A percentile compares a stretch with the other conserved stretches of the same genome.
phyloP scores from a whole-genome alignment of 1,139 yeast genomes.

The Saccharomyces hybrid region DNA sequence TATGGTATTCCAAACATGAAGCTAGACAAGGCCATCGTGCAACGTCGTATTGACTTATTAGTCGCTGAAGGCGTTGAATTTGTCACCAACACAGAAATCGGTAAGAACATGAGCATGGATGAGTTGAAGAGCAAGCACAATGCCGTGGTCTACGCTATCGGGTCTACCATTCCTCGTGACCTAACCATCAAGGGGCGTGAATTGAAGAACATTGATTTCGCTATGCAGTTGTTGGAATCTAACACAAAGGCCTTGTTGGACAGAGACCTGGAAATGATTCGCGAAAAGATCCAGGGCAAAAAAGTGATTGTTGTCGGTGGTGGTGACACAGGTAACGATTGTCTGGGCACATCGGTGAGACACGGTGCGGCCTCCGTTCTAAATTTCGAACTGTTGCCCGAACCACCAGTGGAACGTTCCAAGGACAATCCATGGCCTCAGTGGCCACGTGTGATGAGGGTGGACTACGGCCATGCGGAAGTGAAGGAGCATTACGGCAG shows the following conservation, averaged over 20 bases:
- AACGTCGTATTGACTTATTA: slow-evolving; percentile 86
- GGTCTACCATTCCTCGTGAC: slow-evolving; percentile 95
- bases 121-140: slow-evolving; percentile 60
- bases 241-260: slow-evolving; percentile 89
- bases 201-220: slow-evolving; percentile 81
- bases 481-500: slow-evolving; percentile 91
- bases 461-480: slow-evolving; percentile 96
- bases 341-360: slow-evolving; percentile 95
- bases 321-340: slow-evolving; percentile 99
- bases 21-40: slow-evolving; percentile 85
- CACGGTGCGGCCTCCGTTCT: slow-evolving; percentile 96
- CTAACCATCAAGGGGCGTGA: slow-evolving; percentile 91
- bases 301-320: slow-evolving; percentile 96
- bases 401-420: slow-evolving; percentile 80
- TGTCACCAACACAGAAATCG: slow-evolving; percentile 68
- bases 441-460: slow-evolving; percentile 97
- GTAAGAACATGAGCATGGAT: slow-evolving; percentile 69
- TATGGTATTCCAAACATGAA: slow-evolving; percentile 99
- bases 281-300: slow-evolving; percentile 69
- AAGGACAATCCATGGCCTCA: slow-evolving; percentile 99
- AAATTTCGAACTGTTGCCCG: slow-evolving; percentile 90
- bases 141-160: slow-evolving; percentile 90
- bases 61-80: slow-evolving; percentile 86
- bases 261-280: slow-evolving; percentile 70
- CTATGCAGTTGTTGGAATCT: slow-evolving; percentile 84